These are phyloP conservation scores for Rutstroemia sydowiana DNA, from an alignment of 2,329 filamentous ascomycete genomes.

Conservation along the genomic window DNA sequence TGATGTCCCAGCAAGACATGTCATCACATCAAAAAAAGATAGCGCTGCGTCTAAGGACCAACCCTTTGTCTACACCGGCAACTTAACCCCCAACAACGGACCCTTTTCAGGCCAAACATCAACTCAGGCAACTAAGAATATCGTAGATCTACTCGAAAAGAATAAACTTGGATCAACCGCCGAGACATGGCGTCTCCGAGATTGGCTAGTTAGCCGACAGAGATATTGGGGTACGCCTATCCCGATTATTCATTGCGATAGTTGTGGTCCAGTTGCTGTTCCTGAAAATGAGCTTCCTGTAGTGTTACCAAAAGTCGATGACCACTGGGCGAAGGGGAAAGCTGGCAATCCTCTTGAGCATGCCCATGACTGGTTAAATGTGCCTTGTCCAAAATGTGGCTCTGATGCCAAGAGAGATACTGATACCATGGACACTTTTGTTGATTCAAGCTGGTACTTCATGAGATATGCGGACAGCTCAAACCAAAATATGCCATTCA, in stretches of 20 bases:
- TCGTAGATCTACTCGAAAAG: constrained; percentile 49
- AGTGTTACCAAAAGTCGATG: constrained; percentile 59
- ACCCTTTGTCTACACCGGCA: constrained; percentile 58
- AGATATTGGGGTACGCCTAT: constrained; percentile 90
- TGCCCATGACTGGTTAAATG: constrained; percentile 66
- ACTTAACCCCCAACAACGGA: constrained; percentile 59
- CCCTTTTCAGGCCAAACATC: constrained; percentile 58
- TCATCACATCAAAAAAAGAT: constrained; percentile 44
- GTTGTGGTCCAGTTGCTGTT: constrained; percentile 73
- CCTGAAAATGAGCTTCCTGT: constrained; percentile 72
- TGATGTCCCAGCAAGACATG: constrained; percentile 52
- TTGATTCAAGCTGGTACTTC: constrained; percentile 93
- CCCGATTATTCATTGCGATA: constrained; percentile 73
- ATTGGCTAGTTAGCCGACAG: constrained; percentile 90
- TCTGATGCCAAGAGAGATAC: constrained; percentile 71
- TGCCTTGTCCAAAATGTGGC: constrained; percentile 66
- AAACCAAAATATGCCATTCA: constrained; percentile 56
- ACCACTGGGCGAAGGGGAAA: constrained; percentile 60
- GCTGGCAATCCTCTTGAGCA: constrained; percentile 71
- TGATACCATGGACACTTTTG: constrained; percentile 94
- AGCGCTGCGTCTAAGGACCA: constrained; percentile 38
- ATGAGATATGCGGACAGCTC: constrained; percentile 69
- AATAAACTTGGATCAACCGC: constrained; percentile 51
- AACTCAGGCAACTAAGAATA: constrained; percentile 49
- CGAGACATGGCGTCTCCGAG: constrained; percentile 72